A percentile compares a stretch with the other conserved stretches of the same genome.
These are phyloP conservation scores for Cicer yamashitae DNA, from an alignment of 306 rosid species.

Conservation along the genomic window DNA sequence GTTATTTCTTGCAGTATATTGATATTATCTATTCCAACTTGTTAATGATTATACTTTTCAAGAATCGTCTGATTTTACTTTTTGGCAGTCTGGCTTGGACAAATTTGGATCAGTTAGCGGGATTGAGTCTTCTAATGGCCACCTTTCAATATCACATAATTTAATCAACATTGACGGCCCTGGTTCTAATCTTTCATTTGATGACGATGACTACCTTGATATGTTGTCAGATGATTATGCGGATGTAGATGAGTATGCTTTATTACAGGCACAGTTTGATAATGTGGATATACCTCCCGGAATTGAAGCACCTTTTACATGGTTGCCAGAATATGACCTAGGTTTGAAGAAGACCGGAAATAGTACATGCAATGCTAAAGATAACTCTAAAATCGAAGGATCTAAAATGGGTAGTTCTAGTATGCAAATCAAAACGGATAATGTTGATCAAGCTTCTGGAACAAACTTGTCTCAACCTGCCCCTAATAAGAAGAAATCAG, in stretches of 20 bases:
- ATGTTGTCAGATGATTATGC: conserved; percentile 54
- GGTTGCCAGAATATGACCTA: conserved; percentile 55
- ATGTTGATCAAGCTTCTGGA: conserved; percentile 45
- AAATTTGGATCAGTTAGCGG: conserved; percentile 50
- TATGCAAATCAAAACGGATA: conserved; percentile 46
- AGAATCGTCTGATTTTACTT: conserved; percentile 45
- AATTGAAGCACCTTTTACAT: conserved; percentile 77
- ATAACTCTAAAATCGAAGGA: conserved; percentile 38
- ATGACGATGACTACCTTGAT: conserved; percentile 49
- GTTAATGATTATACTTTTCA: conserved; percentile 47
- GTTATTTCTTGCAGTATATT: conserved; percentile 33
- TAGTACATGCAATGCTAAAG: conserved; percentile 36
- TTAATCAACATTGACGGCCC: conserved; percentile 58
- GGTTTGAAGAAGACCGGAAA: conserved; percentile 49
- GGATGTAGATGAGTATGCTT: conserved; percentile 66
- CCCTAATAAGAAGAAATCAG: conserved; percentile 54
- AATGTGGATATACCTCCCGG: conserved; percentile 73
- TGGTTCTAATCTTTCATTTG: conserved; percentile 58
- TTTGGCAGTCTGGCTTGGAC: conserved; percentile 45
- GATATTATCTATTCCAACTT: conserved; percentile 11
- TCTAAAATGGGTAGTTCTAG: conserved; percentile 42
- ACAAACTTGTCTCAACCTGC: conserved; percentile 43
- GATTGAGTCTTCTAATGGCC: conserved; percentile 55
- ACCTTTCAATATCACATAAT: conserved; percentile 49
- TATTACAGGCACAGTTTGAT: conserved; percentile 80